phyloP scores from a whole-genome alignment of 1,139 yeast genomes.

The Magnusiomyces tetraspermus region DNA sequence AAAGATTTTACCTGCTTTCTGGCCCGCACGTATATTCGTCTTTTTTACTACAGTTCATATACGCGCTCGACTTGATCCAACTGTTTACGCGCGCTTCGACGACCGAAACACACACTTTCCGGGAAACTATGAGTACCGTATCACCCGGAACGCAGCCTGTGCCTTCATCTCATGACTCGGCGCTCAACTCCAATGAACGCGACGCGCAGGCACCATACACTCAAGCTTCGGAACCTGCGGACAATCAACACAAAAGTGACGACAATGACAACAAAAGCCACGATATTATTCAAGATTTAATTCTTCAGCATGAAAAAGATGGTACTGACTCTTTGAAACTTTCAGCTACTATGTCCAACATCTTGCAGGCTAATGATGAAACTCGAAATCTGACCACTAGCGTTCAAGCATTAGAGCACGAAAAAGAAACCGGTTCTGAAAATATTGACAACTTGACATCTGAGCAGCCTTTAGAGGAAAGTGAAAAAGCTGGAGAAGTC shows the following conservation, averaged over 20 bases:
- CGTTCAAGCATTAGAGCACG: background rate
- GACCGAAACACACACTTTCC: background rate
- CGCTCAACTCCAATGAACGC: background rate
- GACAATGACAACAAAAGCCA: background rate
- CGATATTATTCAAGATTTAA: background rate
- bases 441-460: background rate
- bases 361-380: background rate
- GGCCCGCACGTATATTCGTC: background rate
- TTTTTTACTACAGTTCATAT: background rate
- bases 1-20: background rate
- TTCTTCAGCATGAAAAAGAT: background rate
- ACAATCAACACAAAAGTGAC: too few species aligned
- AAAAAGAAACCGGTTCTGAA: background rate
- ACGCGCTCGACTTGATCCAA: background rate
- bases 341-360: background rate
- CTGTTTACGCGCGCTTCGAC: background rate
- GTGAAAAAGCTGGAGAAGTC: background rate
- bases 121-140: conserved; percentile 5
- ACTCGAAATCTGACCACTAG: background rate
- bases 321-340: background rate
- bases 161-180: background rate
- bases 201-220: background rate
- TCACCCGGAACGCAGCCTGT: background rate
- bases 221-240: background rate
- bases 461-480: background rate